These are phyloP conservation scores for Echria macrotheca DNA, from an alignment of 495 filamentous ascomycete genomes.

Conservation along the genomic window DNA sequence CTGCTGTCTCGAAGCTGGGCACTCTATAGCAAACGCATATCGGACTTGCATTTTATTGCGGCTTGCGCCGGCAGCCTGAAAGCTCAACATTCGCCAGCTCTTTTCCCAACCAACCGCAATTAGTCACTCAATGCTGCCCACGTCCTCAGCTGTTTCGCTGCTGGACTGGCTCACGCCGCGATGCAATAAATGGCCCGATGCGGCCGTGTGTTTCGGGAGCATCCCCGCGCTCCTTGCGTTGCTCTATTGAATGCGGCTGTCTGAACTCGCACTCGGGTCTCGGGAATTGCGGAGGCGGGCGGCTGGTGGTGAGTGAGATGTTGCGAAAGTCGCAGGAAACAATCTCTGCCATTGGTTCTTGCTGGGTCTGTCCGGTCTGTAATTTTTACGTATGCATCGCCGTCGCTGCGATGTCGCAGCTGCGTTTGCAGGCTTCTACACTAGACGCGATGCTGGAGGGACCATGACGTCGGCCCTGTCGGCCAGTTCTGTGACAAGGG, in stretches of 20 bases:
- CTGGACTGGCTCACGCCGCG: not conserved
- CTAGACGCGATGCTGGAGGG: too few species aligned
- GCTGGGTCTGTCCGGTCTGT: too few species aligned
- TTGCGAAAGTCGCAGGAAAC: not conserved
- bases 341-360: not conserved
- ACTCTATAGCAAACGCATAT: too few species aligned
- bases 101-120: too few species aligned
- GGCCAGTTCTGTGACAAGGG: conserved; percentile 11
- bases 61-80: conserved; percentile 2
- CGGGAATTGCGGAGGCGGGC: too few species aligned
- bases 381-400: not conserved
- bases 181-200: not conserved
- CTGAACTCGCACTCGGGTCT: not conserved
- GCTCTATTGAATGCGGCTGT: conserved; percentile 4
- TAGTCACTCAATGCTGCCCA: conserved; percentile 11
- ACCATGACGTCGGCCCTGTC: conserved; percentile 26
- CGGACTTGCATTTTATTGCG: too few species aligned
- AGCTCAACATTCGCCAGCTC: too few species aligned
- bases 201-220: not conserved
- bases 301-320: not conserved
- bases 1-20: too few species aligned
- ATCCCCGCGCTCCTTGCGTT: not conserved
- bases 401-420: not conserved
- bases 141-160: not conserved
- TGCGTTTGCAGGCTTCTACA: too few species aligned